Evolutionary conservation across 441 rosid species (phyloP), one percentile per base, ranked within the genome.

Genomic region (Erodium moschatum): DNA sequence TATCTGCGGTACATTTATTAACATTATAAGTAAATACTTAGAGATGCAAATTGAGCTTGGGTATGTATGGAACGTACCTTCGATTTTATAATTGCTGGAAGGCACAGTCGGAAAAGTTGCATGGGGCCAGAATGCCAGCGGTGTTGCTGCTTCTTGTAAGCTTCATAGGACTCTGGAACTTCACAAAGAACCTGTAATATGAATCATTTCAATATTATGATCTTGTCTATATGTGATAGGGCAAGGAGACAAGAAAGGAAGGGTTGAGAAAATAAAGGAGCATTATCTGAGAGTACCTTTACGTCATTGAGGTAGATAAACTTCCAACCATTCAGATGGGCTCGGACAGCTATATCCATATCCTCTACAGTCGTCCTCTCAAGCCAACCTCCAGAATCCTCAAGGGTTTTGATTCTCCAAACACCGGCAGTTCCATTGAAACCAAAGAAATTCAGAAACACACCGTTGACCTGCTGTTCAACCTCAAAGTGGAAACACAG

Each of bases 91-190:
- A 90, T 90, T 68, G 91, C 86, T 19, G 89, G 90, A 74, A 92
- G 86, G 74, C 98, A 92, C 82, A 92, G 72, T 67, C 98, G 97
- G 79, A 92, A 92, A 66, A 92, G 98, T 64, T 90, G 87, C 89
- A 90, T 90, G 0, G 97, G 98, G 65, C 98, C 98, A 0, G 97
- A 92, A 76, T 92, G 97, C 97, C 98, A 92, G 54, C 98, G 90
- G 75, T 92, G 97, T 78, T 92, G 98, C 82, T 92, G 98, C 85
- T 92, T 92, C 83, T 90, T 84, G 81, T 92, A 92, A 68, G 98
- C 95, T 82, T 92, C 98, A 56, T 88, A 92, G 31, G 97, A 90
- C 79, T 86, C 97, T 0, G 98, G 98, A 78, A 92, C 91, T 83
- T 93, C 97, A 69, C 97, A 89, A 48, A 93, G 87, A 69, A 90